phyloP scores from a whole-genome alignment of 192 early-diverging fungal species.

The Podila verticillata region DNA sequence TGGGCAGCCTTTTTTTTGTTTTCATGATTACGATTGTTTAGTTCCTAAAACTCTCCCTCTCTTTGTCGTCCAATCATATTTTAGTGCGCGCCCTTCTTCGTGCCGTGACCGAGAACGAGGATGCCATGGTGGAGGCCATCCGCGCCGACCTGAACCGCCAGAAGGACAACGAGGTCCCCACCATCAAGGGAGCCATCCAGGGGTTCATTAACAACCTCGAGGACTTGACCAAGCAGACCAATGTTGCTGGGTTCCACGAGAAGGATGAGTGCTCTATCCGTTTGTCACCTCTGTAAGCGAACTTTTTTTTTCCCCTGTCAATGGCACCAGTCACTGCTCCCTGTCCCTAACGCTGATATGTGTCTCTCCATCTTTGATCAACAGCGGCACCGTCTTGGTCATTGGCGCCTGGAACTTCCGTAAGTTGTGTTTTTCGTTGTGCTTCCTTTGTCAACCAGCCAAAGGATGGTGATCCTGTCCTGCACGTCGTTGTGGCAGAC shows the following conservation, averaged over 20 bases:
- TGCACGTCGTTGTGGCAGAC: too few species aligned
- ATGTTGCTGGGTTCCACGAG: not conserved
- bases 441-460: too few species aligned
- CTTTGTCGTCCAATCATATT: not conserved
- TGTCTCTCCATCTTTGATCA: not conserved
- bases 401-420: conserved; percentile 68
- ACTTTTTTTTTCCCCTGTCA: not conserved
- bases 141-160: conserved; percentile 66
- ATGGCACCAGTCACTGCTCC: not conserved
- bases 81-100: conserved; percentile 28
- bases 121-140: conserved; percentile 57
- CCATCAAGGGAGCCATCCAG: conserved; percentile 1
- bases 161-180: conserved; percentile 22
- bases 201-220: conserved; percentile 28
- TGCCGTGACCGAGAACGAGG: conserved; percentile 59
- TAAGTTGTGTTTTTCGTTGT: conserved; percentile 8
- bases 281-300: conserved; percentile 32
- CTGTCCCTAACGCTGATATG: not conserved
- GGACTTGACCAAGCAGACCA: conserved; percentile 9
- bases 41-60: not conserved
- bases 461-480: too few species aligned
- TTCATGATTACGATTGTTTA: not conserved
- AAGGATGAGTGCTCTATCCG: conserved; percentile 33
- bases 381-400: conserved; percentile 49
- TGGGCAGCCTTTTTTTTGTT: not conserved